Base-by-base conservation (phyloP, 345 rosid genomes). In the Syzygium aromaticum region DNA sequence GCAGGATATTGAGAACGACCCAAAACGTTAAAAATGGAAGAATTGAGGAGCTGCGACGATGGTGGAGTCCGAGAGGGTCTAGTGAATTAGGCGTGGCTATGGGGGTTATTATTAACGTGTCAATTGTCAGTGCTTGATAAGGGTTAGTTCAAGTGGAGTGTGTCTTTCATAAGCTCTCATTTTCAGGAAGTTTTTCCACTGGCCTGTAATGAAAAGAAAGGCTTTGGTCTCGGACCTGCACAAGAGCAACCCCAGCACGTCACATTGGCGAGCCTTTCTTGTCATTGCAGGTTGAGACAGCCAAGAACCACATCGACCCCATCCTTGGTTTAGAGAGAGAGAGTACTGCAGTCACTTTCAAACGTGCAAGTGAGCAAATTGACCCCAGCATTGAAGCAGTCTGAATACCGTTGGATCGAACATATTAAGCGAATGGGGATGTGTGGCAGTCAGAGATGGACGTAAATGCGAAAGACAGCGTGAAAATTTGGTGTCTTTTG, bases 281-380 rank as follows among this genome's bases (percentile, higher is more conserved):
- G 94, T 91, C 95, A 89, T 54, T 77, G 28, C 30, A 83, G 86
- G 87, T 89, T 85, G 87, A 86, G 91, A 91, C 94, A 87, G 86
- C 57, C 90, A 61, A 80, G 87, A 87, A 86, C 84, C 92, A 43
- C 88, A 86, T 88, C 64, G 86, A 53, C 53, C 85, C 90, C 56
- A 84, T 52, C 61, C 85, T 16, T 63, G 53, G n/a, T 54, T 49
- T 17, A 52, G 63, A 59, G 64, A 61, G 67, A 61, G 73, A 61
- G 73, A 52, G 54, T 2, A 25, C 38, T 46, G 19, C 38, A 2
- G 5, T 5, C 85, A 25, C 83, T 89, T 67, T 87, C 89, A 59
- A 91, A 87, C 91, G 91, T 87, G 91, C 54, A 82, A 88, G 77
- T 61, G 85, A n/a, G 73, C 73, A 61, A 52, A 59, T n/a, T 28